These are phyloP conservation scores for Diphasiastrum complanatum DNA, from an alignment of 83 land plant genomes.

Conservation along the genomic window DNA sequence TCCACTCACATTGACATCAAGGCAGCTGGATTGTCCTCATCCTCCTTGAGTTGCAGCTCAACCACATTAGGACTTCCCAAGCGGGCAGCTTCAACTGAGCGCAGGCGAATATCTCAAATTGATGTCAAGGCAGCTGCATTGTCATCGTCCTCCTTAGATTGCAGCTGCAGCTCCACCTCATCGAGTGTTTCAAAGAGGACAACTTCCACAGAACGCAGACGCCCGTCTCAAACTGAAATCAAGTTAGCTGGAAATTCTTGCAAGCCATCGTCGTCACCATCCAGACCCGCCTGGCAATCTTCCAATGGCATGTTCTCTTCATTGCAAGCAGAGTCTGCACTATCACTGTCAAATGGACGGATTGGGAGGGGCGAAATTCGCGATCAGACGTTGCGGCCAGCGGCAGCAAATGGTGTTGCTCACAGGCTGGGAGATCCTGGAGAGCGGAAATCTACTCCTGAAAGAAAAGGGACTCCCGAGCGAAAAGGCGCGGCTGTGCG, in stretches of 20 bases:
- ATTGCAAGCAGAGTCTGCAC: too few relatives aligned
- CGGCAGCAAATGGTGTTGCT: constrained; percentile 34
- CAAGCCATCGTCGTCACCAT: too few relatives aligned
- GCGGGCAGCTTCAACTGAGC: constrained; percentile 21
- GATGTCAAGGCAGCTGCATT: constrained; percentile 10
- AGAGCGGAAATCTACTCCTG: too few relatives aligned
- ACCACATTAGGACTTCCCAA: constrained; percentile 7
- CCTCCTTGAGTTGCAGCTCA: constrained; percentile 9
- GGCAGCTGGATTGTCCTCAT: too few relatives aligned
- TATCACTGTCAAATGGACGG: background rate
- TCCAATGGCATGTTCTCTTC: constrained; percentile 6
- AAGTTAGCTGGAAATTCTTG: too few relatives aligned
- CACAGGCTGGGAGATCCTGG: constrained; percentile 17
- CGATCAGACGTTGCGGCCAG: constrained; percentile 32
- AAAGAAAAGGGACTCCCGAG: constrained; percentile 28
- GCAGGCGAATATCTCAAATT: constrained; percentile 9
- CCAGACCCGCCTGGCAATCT: too few relatives aligned
- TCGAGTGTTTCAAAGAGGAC: background rate
- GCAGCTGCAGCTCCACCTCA: constrained; percentile 1
- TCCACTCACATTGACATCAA: constrained; percentile 11
- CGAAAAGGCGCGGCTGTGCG: constrained; percentile 30
- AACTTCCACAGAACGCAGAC: too few relatives aligned
- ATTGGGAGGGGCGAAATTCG: background rate
- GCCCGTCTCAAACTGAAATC: too few relatives aligned
- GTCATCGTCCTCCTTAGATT: too few relatives aligned